Percentiles rank a stretch among this genome's conserved stretches.
These are phyloP conservation scores for Gaertneriomyces semiglobifer DNA, from an alignment of 192 early-diverging fungal genomes.

Conservation along the genomic window DNA sequence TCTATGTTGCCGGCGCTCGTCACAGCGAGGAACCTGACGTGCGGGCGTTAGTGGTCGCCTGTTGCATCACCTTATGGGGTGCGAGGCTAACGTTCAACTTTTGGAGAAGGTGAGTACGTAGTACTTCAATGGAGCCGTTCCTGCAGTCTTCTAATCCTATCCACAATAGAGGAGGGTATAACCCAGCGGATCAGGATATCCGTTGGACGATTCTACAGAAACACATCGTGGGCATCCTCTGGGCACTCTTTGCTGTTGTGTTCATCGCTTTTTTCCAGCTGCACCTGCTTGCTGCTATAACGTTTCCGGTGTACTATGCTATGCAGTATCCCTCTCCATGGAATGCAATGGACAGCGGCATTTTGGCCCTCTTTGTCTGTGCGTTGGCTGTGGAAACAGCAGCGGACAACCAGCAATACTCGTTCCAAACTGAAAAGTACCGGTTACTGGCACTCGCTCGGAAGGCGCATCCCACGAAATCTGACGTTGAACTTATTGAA, in stretches of 20 bases:
- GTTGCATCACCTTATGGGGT: conserved; percentile 66
- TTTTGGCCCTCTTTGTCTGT: conserved; percentile 1
- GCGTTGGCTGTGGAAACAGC: conserved; percentile 56
- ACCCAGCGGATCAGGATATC: conserved; percentile 66
- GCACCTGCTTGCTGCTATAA: conserved; percentile 59
- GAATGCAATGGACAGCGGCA: conserved; percentile 5
- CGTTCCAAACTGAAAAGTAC: conserved; percentile 56
- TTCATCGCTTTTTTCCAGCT: conserved; percentile 78
- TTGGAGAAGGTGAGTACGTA: conserved; percentile 47
- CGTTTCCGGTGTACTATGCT: conserved; percentile 37
- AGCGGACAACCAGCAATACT: conserved; percentile 82
- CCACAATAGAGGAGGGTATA: conserved; percentile 60
- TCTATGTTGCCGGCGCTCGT: conserved; percentile 38
- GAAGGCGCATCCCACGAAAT: neutral
- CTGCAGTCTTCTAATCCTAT: neutral
- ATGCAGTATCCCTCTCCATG: neutral
- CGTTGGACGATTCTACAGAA: conserved; percentile 55
- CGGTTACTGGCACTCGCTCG: conserved; percentile 25
- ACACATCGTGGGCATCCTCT: conserved; percentile 42
- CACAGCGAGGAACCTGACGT: conserved; percentile 28
- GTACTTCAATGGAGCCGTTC: neutral
- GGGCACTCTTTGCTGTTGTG: conserved; percentile 63
- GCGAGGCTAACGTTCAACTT: conserved; percentile 76
- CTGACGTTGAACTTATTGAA: neutral
- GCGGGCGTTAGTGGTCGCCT: conserved; percentile 39